Evolutionary conservation across 73 alveolate species (phyloP).

Genomic region (Stentor roeselii): DNA sequence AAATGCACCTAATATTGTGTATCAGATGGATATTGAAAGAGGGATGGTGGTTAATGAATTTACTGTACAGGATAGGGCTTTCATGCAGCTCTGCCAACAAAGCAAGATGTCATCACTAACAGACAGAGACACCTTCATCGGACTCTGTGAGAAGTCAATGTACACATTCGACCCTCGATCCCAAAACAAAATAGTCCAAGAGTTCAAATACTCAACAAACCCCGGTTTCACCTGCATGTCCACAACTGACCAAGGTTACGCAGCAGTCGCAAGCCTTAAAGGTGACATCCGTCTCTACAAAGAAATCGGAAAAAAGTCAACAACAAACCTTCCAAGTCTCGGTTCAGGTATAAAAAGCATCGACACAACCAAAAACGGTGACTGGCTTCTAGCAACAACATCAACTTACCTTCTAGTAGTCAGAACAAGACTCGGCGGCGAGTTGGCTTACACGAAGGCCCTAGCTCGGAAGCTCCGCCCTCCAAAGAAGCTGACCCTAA

Average conservation of each 20-base stretch:
- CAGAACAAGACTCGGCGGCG: slow-evolving; percentile 13
- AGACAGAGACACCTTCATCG: background rate
- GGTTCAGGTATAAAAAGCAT: slow-evolving; percentile 21
- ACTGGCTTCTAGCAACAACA: slow-evolving; percentile 25
- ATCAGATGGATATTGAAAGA: slow-evolving; percentile 7
- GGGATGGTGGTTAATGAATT: slow-evolving; percentile 17
- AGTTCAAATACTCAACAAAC: background rate
- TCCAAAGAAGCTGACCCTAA: slow-evolving; percentile 13
- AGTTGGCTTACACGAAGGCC: background rate
- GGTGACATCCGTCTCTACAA: slow-evolving; percentile 23
- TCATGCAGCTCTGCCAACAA: background rate
- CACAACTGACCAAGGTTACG: slow-evolving; percentile 26
- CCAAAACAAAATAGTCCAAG: background rate
- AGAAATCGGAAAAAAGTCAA: slow-evolving; percentile 26
- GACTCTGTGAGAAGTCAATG: background rate
- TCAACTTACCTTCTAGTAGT: background rate
- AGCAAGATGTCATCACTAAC: background rate
- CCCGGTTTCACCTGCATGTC: slow-evolving; percentile 24
- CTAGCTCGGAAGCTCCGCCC: background rate
- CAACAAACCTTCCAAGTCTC: slow-evolving; percentile 23
- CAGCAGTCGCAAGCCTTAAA: background rate
- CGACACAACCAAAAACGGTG: slow-evolving; percentile 16
- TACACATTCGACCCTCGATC: slow-evolving; percentile 23
- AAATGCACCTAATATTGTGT: background rate
- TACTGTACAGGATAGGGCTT: background rate